Conservation (phyloP, 2,329 filamentous ascomycete species). For the Fusarium haematococcum region DNA sequence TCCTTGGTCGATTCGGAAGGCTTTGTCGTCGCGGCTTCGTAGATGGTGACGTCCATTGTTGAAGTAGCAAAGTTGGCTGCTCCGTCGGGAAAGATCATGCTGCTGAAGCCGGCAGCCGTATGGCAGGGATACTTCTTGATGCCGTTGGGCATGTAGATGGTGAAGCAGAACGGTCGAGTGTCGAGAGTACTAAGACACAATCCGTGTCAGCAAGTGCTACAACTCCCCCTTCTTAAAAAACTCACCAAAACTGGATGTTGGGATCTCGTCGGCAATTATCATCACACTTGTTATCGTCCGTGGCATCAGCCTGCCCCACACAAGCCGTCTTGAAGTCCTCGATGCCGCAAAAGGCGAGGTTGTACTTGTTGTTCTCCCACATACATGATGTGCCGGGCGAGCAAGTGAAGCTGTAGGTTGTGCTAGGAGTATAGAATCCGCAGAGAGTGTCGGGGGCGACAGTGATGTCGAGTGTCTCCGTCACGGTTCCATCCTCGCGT, state of each 20-base stretch:
- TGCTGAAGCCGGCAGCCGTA: conserved; percentile 15
- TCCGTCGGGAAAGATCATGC: conserved; percentile 12
- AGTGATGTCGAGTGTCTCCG: conserved; percentile 10
- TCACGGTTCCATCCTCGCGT: conserved; percentile 5
- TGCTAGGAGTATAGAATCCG: conserved; percentile 13
- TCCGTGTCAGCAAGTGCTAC: background rate
- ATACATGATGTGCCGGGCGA: conserved; percentile 10
- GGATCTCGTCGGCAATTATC: conserved; percentile 23
- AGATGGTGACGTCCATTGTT: conserved; percentile 10
- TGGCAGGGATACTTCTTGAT: conserved; percentile 18
- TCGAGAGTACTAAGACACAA: conserved; percentile 8
- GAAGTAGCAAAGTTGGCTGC: background rate
- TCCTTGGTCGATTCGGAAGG: conserved; percentile 3
- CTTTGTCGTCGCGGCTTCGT: conserved; percentile 5
- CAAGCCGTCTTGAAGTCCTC: conserved; percentile 21
- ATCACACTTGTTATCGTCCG: conserved; percentile 20
- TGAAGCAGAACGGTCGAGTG: conserved; percentile 15
- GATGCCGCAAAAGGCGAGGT: conserved; percentile 21
- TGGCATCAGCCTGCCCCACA: conserved; percentile 7
- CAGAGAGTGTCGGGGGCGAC: conserved; percentile 25
- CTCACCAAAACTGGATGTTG: conserved; percentile 32
- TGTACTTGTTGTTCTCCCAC: conserved; percentile 33
- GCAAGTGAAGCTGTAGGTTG: conserved; percentile 18
- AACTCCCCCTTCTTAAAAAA: no score
- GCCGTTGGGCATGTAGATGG: conserved; percentile 18